Percentiles rank a stretch among this genome's conserved stretches.
Conservation (phyloP, 495 filamentous ascomycete species). For the Aspergillus steynii region DNA sequence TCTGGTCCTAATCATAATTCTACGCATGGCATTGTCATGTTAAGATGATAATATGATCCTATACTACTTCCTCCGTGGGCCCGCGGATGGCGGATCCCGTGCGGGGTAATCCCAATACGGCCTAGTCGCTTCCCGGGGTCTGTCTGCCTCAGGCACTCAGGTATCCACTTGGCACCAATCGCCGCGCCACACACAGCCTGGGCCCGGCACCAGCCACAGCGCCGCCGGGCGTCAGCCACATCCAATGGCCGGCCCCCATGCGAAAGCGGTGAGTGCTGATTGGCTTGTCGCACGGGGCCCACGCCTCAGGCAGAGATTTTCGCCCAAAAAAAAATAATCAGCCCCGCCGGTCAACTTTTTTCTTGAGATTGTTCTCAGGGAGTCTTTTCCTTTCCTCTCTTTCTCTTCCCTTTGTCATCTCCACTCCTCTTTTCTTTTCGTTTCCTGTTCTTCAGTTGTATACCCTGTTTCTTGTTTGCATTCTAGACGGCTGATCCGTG, state of each 20-base stretch:
- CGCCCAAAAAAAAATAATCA: slow-evolving; percentile 7
- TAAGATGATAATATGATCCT: too few species aligned
- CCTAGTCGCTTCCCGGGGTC: slow-evolving; percentile 10
- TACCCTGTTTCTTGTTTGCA: slow-evolving; percentile 17
- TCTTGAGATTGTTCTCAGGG: slow-evolving; percentile 2
- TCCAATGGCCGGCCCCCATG: not conserved
- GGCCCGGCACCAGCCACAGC: not conserved
- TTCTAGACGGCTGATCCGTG: slow-evolving; percentile 3
- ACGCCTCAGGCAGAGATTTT: slow-evolving; percentile 22
- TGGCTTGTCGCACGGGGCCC: slow-evolving; percentile 1
- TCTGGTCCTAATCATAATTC: too few species aligned
- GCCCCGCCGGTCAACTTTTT: slow-evolving; percentile 19
- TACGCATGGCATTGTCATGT: too few species aligned
- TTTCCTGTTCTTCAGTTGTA: slow-evolving; percentile 9
- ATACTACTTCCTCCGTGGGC: too few species aligned
- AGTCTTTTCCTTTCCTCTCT: slow-evolving; percentile 19
- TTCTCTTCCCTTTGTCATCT: slow-evolving; percentile 13
- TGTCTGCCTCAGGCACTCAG: not conserved
- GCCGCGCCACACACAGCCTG: slow-evolving; percentile 1
- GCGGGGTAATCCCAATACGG: slow-evolving; percentile 23
- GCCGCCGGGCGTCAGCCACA: not conserved
- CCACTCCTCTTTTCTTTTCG: slow-evolving; percentile 7
- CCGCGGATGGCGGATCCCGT: slow-evolving; percentile 11
- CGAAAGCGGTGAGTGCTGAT: slow-evolving; percentile 6
- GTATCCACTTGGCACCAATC: not conserved